A percentile compares a stretch with the other conserved stretches of the same genome.
Conservation (phyloP, 441 rosid genomes). For the Gossypium lobatum region DNA sequence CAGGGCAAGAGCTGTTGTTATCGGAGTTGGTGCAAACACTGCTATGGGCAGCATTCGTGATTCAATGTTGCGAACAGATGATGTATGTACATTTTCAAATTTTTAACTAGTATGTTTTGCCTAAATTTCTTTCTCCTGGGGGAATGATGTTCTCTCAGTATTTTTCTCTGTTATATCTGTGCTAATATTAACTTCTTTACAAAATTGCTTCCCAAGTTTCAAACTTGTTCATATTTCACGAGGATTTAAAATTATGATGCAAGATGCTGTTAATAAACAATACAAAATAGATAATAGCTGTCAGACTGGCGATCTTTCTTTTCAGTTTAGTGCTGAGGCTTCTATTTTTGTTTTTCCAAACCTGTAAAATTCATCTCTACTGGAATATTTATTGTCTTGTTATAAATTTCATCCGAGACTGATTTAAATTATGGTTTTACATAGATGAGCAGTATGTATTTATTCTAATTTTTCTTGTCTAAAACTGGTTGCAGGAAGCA, state of each 20-base stretch:
- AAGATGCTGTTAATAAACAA: background rate
- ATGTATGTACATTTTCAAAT: slow-evolving; percentile 43
- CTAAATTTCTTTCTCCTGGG: background rate
- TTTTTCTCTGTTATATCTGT: background rate
- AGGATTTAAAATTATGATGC: background rate
- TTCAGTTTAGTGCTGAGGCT: background rate
- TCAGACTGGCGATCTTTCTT: background rate
- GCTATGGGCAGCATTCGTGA: slow-evolving; percentile 99
- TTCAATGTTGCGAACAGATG: slow-evolving; percentile 89
- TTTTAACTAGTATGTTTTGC: slow-evolving; percentile 13
- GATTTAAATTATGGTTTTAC: background rate
- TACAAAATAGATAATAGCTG: slow-evolving; percentile 1
- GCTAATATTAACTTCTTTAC: background rate
- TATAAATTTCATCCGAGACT: background rate
- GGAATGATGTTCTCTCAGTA: slow-evolving; percentile 5
- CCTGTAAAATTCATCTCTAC: background rate
- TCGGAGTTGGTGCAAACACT: slow-evolving; percentile 89
- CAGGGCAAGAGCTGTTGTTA: slow-evolving; percentile 91
- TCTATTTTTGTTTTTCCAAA: background rate
- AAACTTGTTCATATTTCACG: background rate
- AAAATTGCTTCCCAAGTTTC: slow-evolving; percentile 3
- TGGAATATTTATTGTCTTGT: background rate
- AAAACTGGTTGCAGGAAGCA: slow-evolving; percentile 60
- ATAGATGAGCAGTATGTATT: background rate
- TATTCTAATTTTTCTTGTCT: slow-evolving; percentile 15